These are phyloP conservation scores for Paramecium octaurelia DNA, from an alignment of 73 alveolate species.

Conservation along the genomic window DNA sequence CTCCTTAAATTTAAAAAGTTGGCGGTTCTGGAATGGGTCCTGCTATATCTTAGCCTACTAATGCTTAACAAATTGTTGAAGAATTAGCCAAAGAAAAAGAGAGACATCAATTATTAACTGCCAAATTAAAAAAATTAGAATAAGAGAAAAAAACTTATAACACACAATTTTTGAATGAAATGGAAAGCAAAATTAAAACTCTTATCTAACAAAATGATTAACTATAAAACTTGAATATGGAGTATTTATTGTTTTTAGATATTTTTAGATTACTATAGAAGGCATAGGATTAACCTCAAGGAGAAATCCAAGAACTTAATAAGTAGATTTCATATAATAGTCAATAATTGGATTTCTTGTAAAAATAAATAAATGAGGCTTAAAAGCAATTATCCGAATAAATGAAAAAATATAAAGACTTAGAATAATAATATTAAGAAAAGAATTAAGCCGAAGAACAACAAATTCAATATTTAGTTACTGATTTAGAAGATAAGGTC, in stretches of 20 bases:
- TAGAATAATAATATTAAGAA: not conserved
- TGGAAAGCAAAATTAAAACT: constrained; percentile 16
- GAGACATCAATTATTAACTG: not conserved
- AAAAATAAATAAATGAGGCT: constrained; percentile 15
- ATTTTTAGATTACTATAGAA: not conserved
- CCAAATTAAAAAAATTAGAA: constrained; percentile 3
- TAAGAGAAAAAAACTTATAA: not conserved
- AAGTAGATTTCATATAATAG: not conserved
- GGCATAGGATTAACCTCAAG: not conserved
- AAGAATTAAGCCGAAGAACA: not conserved
- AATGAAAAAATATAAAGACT: not conserved
- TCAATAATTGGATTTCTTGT: not conserved
- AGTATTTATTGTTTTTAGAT: not conserved
- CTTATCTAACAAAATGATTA: not conserved
- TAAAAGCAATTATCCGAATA: not conserved
- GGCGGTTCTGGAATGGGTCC: constrained; percentile 13
- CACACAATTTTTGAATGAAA: constrained; percentile 7
- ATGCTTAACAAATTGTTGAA: not conserved
- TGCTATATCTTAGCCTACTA: not conserved
- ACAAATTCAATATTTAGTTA: not conserved
- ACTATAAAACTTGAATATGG: constrained; percentile 1
- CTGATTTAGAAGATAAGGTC: constrained; percentile 17
- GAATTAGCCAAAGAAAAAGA: constrained; percentile 35
- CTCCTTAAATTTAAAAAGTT: constrained; percentile 19
- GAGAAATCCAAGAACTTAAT: not conserved